Conservation (phyloP, 179 eudicot genomes). For the Vitellaria paradoxa region DNA sequence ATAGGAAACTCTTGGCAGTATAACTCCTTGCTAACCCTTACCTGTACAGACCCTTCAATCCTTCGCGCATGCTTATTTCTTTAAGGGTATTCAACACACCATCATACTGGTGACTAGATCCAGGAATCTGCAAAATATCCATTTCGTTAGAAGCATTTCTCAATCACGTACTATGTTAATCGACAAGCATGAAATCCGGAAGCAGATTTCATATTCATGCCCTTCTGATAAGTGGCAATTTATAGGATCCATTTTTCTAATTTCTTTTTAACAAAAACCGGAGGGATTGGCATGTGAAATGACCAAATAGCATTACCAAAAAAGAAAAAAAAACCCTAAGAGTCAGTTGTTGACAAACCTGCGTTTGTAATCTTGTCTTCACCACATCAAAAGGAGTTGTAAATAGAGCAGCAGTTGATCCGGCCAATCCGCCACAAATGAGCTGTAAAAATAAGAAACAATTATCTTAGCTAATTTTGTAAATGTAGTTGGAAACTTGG, state of each 20-base stretch:
- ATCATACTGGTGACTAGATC: conserved; percentile 49
- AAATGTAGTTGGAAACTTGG: not conserved
- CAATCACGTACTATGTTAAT: not conserved
- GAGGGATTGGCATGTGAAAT: not conserved
- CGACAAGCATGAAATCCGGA: not conserved
- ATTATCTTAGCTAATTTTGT: conserved; percentile 5
- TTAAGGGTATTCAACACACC: conserved; percentile 56
- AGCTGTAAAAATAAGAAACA: conserved; percentile 44
- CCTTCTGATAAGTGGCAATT: not conserved
- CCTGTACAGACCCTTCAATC: conserved; percentile 91
- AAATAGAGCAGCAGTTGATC: conserved; percentile 88
- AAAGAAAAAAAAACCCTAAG: not conserved
- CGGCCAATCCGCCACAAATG: conserved; percentile 91
- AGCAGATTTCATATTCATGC: no score
- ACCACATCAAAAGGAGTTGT: conserved; percentile 99
- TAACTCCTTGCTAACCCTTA: conserved; percentile 20
- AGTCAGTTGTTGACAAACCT: conserved; percentile 39
- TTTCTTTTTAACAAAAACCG: not conserved
- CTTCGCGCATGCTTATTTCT: conserved; percentile 66
- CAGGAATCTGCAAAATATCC: conserved; percentile 68
- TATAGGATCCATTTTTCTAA: not conserved
- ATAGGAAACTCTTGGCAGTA: conserved; percentile 1
- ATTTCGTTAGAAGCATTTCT: not conserved
- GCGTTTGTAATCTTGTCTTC: conserved; percentile 96
- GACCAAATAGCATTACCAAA: no score